phyloP scores from a whole-genome alignment of 345 rosid genomes.

The Hibiscus trionum region DNA sequence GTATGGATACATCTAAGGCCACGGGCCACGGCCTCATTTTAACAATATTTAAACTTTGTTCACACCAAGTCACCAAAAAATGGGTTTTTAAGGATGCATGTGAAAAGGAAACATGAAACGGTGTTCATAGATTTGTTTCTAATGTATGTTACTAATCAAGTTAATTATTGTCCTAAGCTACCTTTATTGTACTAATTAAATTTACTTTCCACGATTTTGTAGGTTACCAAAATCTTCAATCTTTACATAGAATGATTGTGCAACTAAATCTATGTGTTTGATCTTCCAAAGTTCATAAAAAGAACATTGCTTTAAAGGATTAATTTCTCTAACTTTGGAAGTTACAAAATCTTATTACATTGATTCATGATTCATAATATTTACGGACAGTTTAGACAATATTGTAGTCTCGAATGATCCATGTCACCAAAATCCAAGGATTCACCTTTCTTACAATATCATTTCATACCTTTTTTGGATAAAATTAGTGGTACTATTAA shows the following conservation, averaged over 20 bases:
- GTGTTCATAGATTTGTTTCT: too few species aligned
- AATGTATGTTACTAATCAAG: too few species aligned
- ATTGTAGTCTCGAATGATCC: background rate
- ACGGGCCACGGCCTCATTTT: too few species aligned
- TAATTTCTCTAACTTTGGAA: background rate
- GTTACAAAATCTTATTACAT: background rate
- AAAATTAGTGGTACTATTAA: background rate
- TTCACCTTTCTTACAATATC: background rate
- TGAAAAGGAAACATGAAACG: too few species aligned
- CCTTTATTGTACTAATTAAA: background rate
- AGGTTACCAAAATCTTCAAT: constrained; percentile 1
- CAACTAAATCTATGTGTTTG: background rate
- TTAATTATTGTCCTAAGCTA: background rate
- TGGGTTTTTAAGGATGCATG: too few species aligned
- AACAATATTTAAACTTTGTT: too few species aligned
- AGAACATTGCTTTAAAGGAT: background rate
- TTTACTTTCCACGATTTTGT: background rate
- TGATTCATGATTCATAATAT: background rate
- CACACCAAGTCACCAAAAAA: too few species aligned
- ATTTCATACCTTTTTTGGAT: background rate
- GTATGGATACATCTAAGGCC: too few species aligned
- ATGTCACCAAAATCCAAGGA: too few species aligned
- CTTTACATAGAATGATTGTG: background rate
- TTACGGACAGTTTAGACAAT: too few species aligned
- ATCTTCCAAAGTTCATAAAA: background rate